A percentile compares a stretch with the other conserved stretches of the same genome.
Evolutionary conservation across 805 yeast genomes (phyloP).

Genomic region (Candida fluviatilis): DNA sequence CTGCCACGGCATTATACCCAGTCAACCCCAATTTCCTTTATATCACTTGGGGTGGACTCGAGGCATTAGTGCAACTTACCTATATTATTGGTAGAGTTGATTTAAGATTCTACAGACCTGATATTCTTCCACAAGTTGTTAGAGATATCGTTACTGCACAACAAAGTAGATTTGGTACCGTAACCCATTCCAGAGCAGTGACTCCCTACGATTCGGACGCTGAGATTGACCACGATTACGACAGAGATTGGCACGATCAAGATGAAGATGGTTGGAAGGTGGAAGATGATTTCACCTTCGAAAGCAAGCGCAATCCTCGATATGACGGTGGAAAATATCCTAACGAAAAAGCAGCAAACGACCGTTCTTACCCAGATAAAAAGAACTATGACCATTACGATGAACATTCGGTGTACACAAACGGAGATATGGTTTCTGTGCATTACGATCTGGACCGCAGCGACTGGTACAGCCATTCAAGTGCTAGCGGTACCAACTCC

Average conservation of each 20-base stretch:
- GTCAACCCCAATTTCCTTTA: conserved; percentile 53
- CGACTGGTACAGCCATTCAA: neutral
- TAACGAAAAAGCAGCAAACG: no score
- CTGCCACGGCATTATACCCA: conserved; percentile 9
- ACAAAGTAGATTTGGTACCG: conserved; percentile 15
- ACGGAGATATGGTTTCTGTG: neutral
- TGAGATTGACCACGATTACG: no score
- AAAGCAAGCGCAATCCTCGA: no score
- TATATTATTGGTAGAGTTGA: conserved; percentile 64
- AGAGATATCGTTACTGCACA: conserved; percentile 31
- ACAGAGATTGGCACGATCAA: no score
- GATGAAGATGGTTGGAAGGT: no score
- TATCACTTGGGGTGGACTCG: conserved; percentile 62
- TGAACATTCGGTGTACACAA: neutral
- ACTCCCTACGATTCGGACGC: neutral
- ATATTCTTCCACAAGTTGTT: conserved; percentile 35
- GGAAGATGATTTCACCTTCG: neutral
- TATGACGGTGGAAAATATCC: no score
- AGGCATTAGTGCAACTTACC: conserved; percentile 48
- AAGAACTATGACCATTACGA: no score
- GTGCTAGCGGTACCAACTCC: neutral
- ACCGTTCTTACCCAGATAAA: no score
- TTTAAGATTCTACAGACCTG: conserved; percentile 74
- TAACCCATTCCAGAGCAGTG: neutral
- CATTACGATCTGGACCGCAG: neutral